A percentile compares a stretch with the other conserved stretches of the same genome.
Conservation (phyloP, 1,139 yeast genomes). For the Scheffersomyces stambukii region DNA sequence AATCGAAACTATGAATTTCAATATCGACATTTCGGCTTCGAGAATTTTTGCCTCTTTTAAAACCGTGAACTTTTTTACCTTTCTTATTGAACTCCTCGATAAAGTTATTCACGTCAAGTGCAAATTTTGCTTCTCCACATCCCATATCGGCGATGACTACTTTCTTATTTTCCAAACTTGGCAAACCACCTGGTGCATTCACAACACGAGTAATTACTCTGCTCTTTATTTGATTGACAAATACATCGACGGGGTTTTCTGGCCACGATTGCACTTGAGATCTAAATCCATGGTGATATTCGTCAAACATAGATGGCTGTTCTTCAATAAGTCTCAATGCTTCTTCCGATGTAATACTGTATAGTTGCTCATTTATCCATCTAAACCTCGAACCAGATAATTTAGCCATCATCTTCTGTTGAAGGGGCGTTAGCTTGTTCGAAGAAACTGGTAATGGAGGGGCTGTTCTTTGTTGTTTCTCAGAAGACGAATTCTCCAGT, state of each 20-base stretch:
- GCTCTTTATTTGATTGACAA: conserved; percentile 65
- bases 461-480: too few relatives aligned
- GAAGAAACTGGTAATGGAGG: too few relatives aligned
- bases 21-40: conserved; percentile 40
- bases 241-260: conserved; percentile 90
- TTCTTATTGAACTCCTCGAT: conserved; percentile 33
- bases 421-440: conserved; percentile 76
- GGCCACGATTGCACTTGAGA: conserved; percentile 98
- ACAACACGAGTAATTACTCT: conserved; percentile 60
- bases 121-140: conserved; percentile 92
- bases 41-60: conserved; percentile 19
- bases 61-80: conserved; percentile 33
- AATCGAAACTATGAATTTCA: conserved; percentile 82
- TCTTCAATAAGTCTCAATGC: conserved; percentile 71
- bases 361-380: conserved; percentile 95
- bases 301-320: conserved; percentile 88
- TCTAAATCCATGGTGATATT: conserved; percentile 91
- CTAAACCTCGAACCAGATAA: conserved; percentile 92
- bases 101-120: conserved; percentile 58
- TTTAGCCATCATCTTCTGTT: conserved; percentile 93
- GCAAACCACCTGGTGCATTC: conserved; percentile 94
- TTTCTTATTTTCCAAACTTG: conserved; percentile 51
- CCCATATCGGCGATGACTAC: conserved; percentile 97
- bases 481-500: too few relatives aligned
- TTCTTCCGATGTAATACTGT: conserved; percentile 73